A percentile compares a stretch with the other conserved stretches of the same genome.
Conservation (phyloP, 192 early-diverging fungal genomes). For the Coemansia aciculifera region DNA sequence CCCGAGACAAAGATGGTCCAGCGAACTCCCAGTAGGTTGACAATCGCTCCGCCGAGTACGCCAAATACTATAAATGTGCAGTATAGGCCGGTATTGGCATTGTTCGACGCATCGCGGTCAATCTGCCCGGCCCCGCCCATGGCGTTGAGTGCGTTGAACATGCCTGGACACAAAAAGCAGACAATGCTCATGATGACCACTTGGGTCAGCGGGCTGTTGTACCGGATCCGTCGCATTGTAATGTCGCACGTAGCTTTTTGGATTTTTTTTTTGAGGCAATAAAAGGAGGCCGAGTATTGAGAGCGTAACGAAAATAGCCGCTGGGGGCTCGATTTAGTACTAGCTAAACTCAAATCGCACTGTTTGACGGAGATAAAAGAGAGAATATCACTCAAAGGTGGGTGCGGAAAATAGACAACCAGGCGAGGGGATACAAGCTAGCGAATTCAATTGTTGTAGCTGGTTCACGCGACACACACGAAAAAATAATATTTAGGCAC, state of each 20-base stretch:
- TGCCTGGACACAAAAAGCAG: slow-evolving; percentile 72
- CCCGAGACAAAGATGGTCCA: slow-evolving; percentile 66
- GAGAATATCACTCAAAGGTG: background rate
- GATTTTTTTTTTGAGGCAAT: too few species aligned
- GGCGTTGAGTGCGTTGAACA: slow-evolving; percentile 65
- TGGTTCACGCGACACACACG: slow-evolving; percentile 1
- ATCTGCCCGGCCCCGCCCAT: slow-evolving; percentile 62
- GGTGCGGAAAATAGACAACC: background rate
- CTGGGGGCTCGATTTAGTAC: background rate
- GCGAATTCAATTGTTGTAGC: background rate
- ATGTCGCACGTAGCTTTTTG: background rate
- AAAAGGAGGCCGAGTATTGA: background rate
- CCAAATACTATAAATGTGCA: slow-evolving; percentile 69
- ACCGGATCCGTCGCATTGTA: slow-evolving; percentile 12
- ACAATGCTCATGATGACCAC: slow-evolving; percentile 65
- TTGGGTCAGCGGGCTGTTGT: slow-evolving; percentile 61
- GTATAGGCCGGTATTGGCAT: slow-evolving; percentile 71
- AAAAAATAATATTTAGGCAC: slow-evolving; percentile 6
- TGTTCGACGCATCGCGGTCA: slow-evolving; percentile 56
- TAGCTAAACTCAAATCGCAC: background rate
- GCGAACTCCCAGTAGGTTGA: slow-evolving; percentile 75
- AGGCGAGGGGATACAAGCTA: background rate
- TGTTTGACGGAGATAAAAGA: background rate
- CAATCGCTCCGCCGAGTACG: slow-evolving; percentile 67
- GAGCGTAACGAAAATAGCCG: background rate